These are phyloP conservation scores for Quercus lobata DNA, from an alignment of 331 rosid species.

Conservation along the genomic window DNA sequence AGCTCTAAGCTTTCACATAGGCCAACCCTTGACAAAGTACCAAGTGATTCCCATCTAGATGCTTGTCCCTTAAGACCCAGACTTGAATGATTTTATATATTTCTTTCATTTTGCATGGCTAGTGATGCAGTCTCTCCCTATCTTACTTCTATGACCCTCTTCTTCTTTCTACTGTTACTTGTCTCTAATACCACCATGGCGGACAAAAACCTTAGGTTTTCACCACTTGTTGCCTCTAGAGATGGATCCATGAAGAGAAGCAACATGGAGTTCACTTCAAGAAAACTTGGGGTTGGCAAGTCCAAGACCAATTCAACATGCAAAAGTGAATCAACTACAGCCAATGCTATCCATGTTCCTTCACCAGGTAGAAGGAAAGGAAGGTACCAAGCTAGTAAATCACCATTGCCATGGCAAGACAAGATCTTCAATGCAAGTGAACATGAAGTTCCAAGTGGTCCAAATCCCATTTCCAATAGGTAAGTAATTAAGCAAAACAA, in stretches of 20 bases:
- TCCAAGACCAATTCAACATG: slow-evolving; percentile 7
- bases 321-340: slow-evolving; percentile 1
- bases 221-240: slow-evolving; percentile 13
- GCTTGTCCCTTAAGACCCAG: slow-evolving; percentile 2
- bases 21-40: not conserved
- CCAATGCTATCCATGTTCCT: slow-evolving; percentile 16
- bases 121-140: slow-evolving; percentile 32
- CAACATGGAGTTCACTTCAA: slow-evolving; percentile 14
- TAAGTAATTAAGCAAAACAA: slow-evolving; percentile 23
- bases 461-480: slow-evolving; percentile 89
- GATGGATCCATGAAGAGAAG: slow-evolving; percentile 13
- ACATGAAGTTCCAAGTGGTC: slow-evolving; percentile 94
- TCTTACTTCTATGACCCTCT: slow-evolving; percentile 22
- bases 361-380: slow-evolving; percentile 21
- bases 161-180: slow-evolving; percentile 40
- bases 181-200: slow-evolving; percentile 36
- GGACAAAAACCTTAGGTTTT: slow-evolving; percentile 2
- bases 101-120: slow-evolving; percentile 56
- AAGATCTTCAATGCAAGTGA: slow-evolving; percentile 47
- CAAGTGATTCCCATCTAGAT: not conserved
- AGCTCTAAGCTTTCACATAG: slow-evolving; percentile 10
- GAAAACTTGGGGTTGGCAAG: slow-evolving; percentile 20
- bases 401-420: slow-evolving; percentile 42
- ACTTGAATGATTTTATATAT: slow-evolving; percentile 33
- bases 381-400: slow-evolving; percentile 15